Evolutionary conservation across 2,329 filamentous ascomycete genomes (phyloP).

Genomic region (Pseudohalonectria lignicola): DNA sequence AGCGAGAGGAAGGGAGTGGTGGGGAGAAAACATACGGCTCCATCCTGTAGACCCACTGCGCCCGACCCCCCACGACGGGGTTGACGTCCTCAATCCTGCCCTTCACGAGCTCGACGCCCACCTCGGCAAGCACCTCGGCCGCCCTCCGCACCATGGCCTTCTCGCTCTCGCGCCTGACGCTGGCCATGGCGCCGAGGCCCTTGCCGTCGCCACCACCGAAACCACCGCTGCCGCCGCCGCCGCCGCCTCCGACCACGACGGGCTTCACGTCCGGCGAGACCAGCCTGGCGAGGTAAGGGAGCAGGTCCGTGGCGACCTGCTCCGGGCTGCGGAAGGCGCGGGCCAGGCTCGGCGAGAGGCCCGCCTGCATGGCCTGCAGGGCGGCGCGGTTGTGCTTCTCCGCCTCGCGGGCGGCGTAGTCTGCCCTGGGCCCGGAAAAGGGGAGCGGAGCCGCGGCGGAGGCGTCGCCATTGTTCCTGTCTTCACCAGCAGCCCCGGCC

Average conservation of each 20-base stretch:
- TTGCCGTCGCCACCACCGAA: constrained; percentile 47
- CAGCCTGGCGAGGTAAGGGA: constrained; percentile 77
- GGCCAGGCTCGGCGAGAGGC: constrained; percentile 59
- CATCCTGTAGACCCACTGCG: constrained; percentile 82
- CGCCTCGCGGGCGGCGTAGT: constrained; percentile 71
- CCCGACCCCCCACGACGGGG: constrained; percentile 36
- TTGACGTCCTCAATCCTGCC: constrained; percentile 55
- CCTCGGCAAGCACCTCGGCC: constrained; percentile 70
- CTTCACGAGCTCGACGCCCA: constrained; percentile 72
- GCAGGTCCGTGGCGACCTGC: constrained; percentile 67
- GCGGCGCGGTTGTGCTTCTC: constrained; percentile 67
- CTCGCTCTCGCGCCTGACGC: constrained; percentile 79
- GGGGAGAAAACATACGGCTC: constrained; percentile 67
- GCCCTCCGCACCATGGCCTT: constrained; percentile 70
- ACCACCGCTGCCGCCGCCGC: constrained; percentile 37
- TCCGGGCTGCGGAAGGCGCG: constrained; percentile 71
- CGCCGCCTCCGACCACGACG: constrained; percentile 65
- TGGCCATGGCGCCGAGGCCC: constrained; percentile 52
- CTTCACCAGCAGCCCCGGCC: constrained; percentile 26
- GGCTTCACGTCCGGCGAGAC: constrained; percentile 86
- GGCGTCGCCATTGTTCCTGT: constrained; percentile 23
- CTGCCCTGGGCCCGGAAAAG: constrained; percentile 72
- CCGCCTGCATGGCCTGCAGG: constrained; percentile 61
- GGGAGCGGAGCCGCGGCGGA: constrained; percentile 45
- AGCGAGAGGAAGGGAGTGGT: too few species aligned